Base-by-base conservation (phyloP, 2,329 filamentous ascomycete genomes). In the Curvularia sp. region DNA sequence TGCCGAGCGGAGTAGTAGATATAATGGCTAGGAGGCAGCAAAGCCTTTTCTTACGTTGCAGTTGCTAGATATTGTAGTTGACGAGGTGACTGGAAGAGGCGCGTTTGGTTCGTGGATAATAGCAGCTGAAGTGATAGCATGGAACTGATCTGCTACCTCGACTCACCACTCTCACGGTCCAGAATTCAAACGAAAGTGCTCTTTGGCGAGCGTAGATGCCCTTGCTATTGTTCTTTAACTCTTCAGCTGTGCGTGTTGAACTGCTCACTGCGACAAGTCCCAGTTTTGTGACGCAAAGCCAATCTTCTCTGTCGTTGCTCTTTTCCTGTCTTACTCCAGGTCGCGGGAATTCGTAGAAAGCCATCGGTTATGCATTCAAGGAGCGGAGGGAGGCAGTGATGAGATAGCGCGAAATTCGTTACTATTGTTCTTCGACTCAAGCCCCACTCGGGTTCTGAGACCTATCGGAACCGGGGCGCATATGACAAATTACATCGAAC, bases 361-460 rank as follows among this genome's bases (percentile, higher is more conserved):
- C 30, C 31, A 46, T 44, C 10, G 49, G 30, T 62, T 26, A 28
- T 47, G 49, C 54, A 43, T 60, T 66, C 68, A 57, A 51, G 41
- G 66, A 49, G 30, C 50, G 53, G 46, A 55, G 53, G 49, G 52
- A 50, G 33, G 42, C 52, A 39, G 48, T 58, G 41, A 30, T 58
- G 50, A 53, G 30, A 57, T 66, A 60, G 64, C 60, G 63, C 46
- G 31, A 49, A 35, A 33, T 57, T 64, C 49, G 69, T 76, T 76
- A 71, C 59, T 75, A 76, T 76, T 76, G 72, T 76, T 75, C 73
- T 67, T 58, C 47, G 24, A 57, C 43, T 50, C 41, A 49, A 46
- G 18, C 57, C 41, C 24, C 53, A 62, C 64, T 66, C 52, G 50
- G 15, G 58, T 58, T 60, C 30, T 64, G 61, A 67, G 51, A 69